Conservation (phyloP, 768 basidiomycete genomes). For the Strobilomyces echinocephalus region DNA sequence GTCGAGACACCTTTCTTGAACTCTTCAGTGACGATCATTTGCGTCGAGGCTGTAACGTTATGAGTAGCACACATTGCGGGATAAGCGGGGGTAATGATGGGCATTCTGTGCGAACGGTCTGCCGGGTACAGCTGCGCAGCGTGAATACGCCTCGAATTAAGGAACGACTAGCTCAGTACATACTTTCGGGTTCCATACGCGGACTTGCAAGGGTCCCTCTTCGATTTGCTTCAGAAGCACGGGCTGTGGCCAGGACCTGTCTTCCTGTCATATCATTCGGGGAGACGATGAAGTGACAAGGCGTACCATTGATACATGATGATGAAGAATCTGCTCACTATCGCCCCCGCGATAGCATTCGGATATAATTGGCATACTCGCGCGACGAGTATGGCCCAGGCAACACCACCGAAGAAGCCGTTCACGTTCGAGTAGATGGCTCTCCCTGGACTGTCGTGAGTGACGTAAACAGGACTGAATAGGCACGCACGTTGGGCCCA, state of each 20-base stretch:
- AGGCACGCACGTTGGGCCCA: conserved; percentile 88
- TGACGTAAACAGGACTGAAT: not conserved
- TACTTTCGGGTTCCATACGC: conserved; percentile 98
- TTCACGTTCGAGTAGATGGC: conserved; percentile 98
- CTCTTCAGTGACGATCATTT: conserved; percentile 93
- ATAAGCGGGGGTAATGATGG: conserved; percentile 98
- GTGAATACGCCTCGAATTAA: not conserved
- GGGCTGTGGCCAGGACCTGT: conserved; percentile 96
- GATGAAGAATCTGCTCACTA: conserved; percentile 96
- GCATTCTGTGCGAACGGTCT: conserved; percentile 96
- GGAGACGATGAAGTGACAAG: not conserved
- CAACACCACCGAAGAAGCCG: conserved; percentile 96
- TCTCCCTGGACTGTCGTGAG: conserved; percentile 51
- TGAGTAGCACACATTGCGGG: conserved; percentile 99
- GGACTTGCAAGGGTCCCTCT: conserved; percentile 86
- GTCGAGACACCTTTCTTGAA: conserved; percentile 73
- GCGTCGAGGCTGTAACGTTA: conserved; percentile 93
- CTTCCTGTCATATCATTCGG: conserved; percentile 8
- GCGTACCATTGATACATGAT: conserved; percentile 97
- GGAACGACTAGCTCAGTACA: not conserved
- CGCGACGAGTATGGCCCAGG: conserved; percentile 98
- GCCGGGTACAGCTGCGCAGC: conserved; percentile 74
- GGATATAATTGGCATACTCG: conserved; percentile 99
- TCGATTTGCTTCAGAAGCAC: conserved; percentile 97
- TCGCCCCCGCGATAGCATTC: conserved; percentile 87